Evolutionary conservation across 345 rosid genomes (phyloP), one percentile per base, ranked within the genome.

Genomic region (Camelina laxa): DNA sequence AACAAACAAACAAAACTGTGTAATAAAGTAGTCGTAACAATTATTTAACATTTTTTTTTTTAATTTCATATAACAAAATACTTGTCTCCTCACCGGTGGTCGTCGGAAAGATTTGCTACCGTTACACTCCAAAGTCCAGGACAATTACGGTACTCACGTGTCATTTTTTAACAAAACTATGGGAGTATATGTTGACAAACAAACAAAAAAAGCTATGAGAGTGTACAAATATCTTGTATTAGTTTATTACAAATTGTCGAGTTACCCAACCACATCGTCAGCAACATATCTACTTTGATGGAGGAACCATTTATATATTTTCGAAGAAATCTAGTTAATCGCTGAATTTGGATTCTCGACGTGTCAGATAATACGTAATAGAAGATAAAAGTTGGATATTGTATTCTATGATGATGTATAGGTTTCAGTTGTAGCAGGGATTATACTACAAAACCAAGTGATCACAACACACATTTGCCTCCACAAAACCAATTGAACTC

Each of bases 181-280:
- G 30, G 30, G 30, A 27, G 30, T 27, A 27, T 4, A 24, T 24
- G 27, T 24, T 24, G 27, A 24, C 27, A 24, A 24, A 24, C 27
- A 24, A 24, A 24, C 27, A 24, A 24, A 24, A 24, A 24, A 24
- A 3, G 27, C 15, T 45, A 44, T 36, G 47, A 2, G 19, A 17
- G 4, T 24, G 4, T 33, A 11, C 35, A 54, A 22, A 22, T 24
- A 7, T 31, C 2, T 35, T 35, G 39, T 35, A 2, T 35, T 35
- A 45, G 17, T 41, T 41, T 13, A 44, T 14, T 30, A 30, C 16
- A 30, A 64, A 47, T 27, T 64, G 12, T 47, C 41, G 57, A 16
- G 58, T 53, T 67, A 41, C 73, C 73, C 30, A 30, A 69, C 53
- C 27, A 19, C 65, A 55, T 21, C 61, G 49, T 67, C 61, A 39